Evolutionary conservation across 208 protist genomes (phyloP).

Genomic region (Leishmania martiniquensis): DNA sequence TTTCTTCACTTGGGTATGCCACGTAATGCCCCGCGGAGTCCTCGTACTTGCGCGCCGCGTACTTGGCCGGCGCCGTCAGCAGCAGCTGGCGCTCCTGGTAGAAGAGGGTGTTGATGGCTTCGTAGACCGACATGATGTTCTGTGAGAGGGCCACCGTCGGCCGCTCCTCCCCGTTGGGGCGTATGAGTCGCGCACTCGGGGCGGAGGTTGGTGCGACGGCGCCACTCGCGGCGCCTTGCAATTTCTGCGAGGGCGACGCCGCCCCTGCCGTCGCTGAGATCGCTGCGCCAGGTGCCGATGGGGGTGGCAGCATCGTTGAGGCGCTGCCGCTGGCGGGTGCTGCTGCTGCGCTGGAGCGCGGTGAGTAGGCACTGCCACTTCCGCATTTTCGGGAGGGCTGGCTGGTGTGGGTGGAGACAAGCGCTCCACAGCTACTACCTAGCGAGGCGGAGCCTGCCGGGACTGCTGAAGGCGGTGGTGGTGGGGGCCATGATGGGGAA

Average conservation of each 20-base stretch:
- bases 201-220: background rate
- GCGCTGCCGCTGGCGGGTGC: background rate
- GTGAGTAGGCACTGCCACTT: constrained; percentile 1
- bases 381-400: constrained; percentile 3
- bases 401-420: background rate
- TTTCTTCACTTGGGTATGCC: constrained; percentile 67
- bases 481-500: background rate
- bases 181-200: background rate
- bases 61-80: constrained; percentile 31
- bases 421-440: background rate
- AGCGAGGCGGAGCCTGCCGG: background rate
- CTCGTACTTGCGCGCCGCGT: constrained; percentile 56
- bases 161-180: constrained; percentile 28
- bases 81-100: constrained; percentile 49
- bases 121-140: constrained; percentile 62
- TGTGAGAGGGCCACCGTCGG: constrained; percentile 52
- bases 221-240: background rate
- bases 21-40: constrained; percentile 86
- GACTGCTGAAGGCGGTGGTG: constrained; percentile 4
- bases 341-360: background rate
- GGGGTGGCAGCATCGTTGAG: constrained; percentile 3
- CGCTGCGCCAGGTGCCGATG: background rate
- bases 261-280: background rate
- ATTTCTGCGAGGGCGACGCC: background rate
- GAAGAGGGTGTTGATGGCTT: constrained; percentile 78